A percentile compares a stretch with the other conserved stretches of the same genome.
phyloP scores from a whole-genome alignment of 2,329 filamentous ascomycete genomes.

The Aschersonia sp. region DNA sequence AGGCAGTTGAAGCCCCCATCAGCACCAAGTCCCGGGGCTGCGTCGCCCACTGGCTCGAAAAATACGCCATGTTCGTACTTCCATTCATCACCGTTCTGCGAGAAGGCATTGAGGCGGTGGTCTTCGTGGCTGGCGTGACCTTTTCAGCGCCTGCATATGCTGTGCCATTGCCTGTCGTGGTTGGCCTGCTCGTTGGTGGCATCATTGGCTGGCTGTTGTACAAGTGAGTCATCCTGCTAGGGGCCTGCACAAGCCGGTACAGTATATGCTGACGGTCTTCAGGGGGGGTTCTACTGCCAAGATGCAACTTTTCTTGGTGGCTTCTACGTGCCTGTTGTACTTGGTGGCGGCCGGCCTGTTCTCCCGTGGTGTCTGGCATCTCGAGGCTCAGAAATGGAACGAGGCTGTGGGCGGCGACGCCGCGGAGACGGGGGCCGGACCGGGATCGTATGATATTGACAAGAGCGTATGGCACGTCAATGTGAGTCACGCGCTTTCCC shows the following conservation, averaged over 20 bases:
- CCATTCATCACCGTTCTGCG: conserved; percentile 80
- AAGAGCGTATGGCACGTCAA: conserved; percentile 75
- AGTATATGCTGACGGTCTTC: neutral
- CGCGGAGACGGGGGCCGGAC: conserved; percentile 35
- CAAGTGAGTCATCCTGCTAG: conserved; percentile 36
- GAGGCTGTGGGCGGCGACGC: conserved; percentile 44
- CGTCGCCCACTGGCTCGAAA: conserved; percentile 53
- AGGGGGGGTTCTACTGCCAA: conserved; percentile 27
- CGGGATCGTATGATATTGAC: conserved; percentile 67
- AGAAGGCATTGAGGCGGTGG: conserved; percentile 73
- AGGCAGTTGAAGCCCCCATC: conserved; percentile 42
- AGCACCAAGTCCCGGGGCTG: conserved; percentile 27
- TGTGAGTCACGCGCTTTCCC: conserved; percentile 26
- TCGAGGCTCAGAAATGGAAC: conserved; percentile 58
- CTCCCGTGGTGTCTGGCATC: conserved; percentile 59
- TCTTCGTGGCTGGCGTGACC: conserved; percentile 76
- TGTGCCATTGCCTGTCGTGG: conserved; percentile 63
- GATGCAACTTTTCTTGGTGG: conserved; percentile 62
- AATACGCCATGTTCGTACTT: conserved; percentile 74
- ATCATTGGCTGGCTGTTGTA: conserved; percentile 63
- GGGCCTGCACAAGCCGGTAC: neutral
- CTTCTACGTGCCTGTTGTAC: conserved; percentile 71
- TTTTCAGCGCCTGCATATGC: conserved; percentile 60
- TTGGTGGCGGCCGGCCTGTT: conserved; percentile 73
- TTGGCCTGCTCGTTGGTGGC: conserved; percentile 52